A percentile compares a stretch with the other conserved stretches of the same genome.
phyloP scores from a whole-genome alignment of 495 filamentous ascomycete species.

The Penicillium bovifimosum region DNA sequence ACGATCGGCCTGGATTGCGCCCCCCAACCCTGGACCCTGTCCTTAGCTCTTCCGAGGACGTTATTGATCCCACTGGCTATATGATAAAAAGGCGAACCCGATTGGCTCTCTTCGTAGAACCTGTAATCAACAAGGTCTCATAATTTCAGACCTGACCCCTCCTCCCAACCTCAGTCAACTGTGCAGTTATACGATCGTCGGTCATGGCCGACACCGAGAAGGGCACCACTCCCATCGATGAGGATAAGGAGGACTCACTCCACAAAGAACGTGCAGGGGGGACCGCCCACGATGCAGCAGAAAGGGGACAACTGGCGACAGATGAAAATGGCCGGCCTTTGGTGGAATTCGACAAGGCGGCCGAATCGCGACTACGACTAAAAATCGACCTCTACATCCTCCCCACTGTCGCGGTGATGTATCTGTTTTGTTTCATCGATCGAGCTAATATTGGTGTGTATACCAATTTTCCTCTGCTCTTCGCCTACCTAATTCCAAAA shows the following conservation, averaged over 20 bases:
- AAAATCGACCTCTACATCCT: constrained; percentile 47
- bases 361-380: constrained; percentile 47
- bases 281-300: constrained; percentile 45
- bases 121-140: neutral
- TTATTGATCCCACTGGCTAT: neutral
- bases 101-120: neutral
- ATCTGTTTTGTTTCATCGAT: constrained; percentile 52
- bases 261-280: constrained; percentile 21
- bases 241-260: constrained; percentile 20
- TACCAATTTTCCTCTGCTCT: neutral
- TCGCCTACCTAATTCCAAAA: neutral
- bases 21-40: constrained; percentile 8
- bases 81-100: neutral
- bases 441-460: constrained; percentile 57
- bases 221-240: constrained; percentile 11
- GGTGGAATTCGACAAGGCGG: constrained; percentile 52
- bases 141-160: neutral
- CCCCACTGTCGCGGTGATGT: constrained; percentile 44
- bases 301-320: constrained; percentile 53
- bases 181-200: neutral
- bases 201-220: constrained; percentile 7
- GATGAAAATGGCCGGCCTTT: constrained; percentile 56
- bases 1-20: neutral
- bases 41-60: neutral
- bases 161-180: neutral